Evolutionary conservation across 164 flowering plant species (phyloP).

Genomic region (Vitis vinifera): DNA sequence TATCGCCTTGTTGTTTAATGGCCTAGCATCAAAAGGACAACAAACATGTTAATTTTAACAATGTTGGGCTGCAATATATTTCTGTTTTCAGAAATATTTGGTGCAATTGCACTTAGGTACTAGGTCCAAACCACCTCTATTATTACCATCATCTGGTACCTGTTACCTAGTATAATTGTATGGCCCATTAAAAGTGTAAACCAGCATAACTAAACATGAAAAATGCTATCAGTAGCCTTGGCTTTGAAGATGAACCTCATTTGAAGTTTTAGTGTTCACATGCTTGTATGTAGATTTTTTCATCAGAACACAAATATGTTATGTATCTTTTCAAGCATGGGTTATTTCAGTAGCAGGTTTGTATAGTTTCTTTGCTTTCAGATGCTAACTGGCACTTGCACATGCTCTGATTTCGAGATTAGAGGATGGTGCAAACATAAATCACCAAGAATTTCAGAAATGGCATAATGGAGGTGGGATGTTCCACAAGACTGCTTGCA

Average conservation of each 20-base stretch:
- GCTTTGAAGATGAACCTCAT: not conserved
- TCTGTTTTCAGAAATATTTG: not conserved
- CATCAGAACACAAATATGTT: not conserved
- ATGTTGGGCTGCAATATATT: not conserved
- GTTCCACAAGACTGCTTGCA: slow-evolving; percentile 59
- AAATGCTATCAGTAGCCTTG: not conserved
- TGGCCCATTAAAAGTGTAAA: too few relatives aligned
- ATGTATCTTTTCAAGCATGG: not conserved
- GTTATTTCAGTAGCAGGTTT: not conserved
- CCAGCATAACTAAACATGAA: too few relatives aligned
- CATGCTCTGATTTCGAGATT: slow-evolving; percentile 15
- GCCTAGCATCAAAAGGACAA: too few relatives aligned
- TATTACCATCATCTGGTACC: not conserved
- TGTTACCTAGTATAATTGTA: not conserved
- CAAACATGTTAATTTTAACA: not conserved
- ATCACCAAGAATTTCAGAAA: slow-evolving; percentile 40
- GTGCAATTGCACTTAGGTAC: not conserved
- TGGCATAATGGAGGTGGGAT: slow-evolving; percentile 88
- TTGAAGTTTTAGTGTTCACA: not conserved
- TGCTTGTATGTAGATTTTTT: not conserved
- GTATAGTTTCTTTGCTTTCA: not conserved
- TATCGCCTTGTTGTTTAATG: too few relatives aligned
- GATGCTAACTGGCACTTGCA: not conserved
- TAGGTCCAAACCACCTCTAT: not conserved
- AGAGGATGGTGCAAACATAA: slow-evolving; percentile 22